A percentile compares a stretch with the other conserved stretches of the same genome.
These are phyloP conservation scores for Fomitopsis schrenkii DNA, from an alignment of 1,284 basidiomycete genomes.

Conservation along the genomic window DNA sequence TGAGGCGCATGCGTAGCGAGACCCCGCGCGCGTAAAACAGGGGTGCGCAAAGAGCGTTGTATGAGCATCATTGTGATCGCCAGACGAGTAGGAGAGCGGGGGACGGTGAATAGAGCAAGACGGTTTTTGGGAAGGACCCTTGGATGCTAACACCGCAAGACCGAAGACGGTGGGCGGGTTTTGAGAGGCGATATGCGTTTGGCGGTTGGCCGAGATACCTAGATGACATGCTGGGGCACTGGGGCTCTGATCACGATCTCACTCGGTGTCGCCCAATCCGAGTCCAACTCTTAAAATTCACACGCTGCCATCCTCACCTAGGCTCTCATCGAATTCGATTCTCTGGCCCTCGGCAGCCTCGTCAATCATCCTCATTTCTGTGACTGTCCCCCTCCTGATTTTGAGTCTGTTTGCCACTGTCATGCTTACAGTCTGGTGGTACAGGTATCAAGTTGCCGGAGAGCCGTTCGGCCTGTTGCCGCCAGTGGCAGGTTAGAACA, in stretches of 20 bases:
- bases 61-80: conserved; percentile 25
- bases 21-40: conserved; percentile 34
- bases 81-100: not conserved
- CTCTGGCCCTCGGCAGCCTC: no score
- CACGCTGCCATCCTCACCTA: no score
- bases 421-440: no score
- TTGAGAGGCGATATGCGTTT: conserved; percentile 15
- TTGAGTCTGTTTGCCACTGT: no score
- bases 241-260: not conserved
- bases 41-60: conserved; percentile 13
- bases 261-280: not conserved
- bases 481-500: no score
- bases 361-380: no score
- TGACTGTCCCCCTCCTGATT: no score
- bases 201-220: not conserved
- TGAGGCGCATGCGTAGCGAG: conserved; percentile 59
- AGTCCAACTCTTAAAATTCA: no score
- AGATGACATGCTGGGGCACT: not conserved
- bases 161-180: conserved; percentile 3
- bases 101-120: not conserved
- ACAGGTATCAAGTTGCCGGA: no score
- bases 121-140: not conserved
- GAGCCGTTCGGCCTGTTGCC: no score
- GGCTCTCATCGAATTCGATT: no score
- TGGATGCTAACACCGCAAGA: not conserved